Percentiles rank a stretch among this genome's conserved stretches.
These are phyloP conservation scores for Conoideocrella luteorostrata DNA, from an alignment of 2,329 filamentous ascomycete species.

Conservation along the genomic window DNA sequence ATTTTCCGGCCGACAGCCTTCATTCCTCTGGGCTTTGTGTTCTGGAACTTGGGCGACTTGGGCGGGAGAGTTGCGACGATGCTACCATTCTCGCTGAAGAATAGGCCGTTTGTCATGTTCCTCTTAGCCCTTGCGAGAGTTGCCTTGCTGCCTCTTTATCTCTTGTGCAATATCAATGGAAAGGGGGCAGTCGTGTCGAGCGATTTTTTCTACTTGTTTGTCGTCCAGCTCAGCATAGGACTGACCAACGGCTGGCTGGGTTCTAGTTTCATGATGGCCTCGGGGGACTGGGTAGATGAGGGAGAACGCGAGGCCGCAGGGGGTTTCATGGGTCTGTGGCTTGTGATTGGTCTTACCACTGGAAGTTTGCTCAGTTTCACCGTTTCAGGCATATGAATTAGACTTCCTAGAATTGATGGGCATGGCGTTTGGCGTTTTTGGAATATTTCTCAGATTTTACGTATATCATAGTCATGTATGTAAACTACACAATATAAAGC, in stretches of 20 bases:
- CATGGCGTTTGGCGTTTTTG: background rate
- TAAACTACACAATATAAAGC: too few relatives aligned
- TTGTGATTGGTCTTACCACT: slow-evolving; percentile 74
- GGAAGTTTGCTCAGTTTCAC: slow-evolving; percentile 90
- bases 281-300: slow-evolving; percentile 71
- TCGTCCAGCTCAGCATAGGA: slow-evolving; percentile 81
- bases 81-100: slow-evolving; percentile 49
- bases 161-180: slow-evolving; percentile 81
- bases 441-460: too few relatives aligned
- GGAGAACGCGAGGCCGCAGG: slow-evolving; percentile 83
- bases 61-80: slow-evolving; percentile 64
- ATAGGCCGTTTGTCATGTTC: slow-evolving; percentile 63
- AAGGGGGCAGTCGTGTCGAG: slow-evolving; percentile 67
- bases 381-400: slow-evolving; percentile 40
- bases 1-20: slow-evolving; percentile 71
- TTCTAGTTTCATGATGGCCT: slow-evolving; percentile 86
- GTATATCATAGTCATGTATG: too few relatives aligned
- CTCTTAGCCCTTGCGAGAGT: slow-evolving; percentile 57
- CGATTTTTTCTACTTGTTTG: slow-evolving; percentile 79
- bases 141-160: slow-evolving; percentile 75
- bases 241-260: slow-evolving; percentile 81
- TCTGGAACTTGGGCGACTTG: slow-evolving; percentile 91
- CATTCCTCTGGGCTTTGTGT: slow-evolving; percentile 81
- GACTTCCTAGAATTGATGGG: background rate
- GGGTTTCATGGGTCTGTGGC: slow-evolving; percentile 86